Conservation (phyloP, 2,329 filamentous ascomycete species). For the Exophiala spinifera region DNA sequence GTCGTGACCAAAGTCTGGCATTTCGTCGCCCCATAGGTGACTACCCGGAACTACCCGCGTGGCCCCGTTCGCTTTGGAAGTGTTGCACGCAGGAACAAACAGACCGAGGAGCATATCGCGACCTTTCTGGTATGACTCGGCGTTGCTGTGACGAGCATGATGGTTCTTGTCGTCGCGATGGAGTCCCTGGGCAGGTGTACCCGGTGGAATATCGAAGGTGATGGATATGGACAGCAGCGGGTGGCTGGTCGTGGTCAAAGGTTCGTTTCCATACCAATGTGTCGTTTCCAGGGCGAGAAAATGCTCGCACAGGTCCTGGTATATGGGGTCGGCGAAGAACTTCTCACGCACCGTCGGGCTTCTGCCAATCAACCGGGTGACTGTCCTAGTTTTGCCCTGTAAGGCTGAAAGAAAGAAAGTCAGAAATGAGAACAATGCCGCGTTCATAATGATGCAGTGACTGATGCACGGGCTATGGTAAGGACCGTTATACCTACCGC, state of each 20-base stretch:
- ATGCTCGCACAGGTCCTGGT: slow-evolving; percentile 35
- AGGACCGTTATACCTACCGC: too few species aligned
- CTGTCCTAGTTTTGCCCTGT: slow-evolving; percentile 38
- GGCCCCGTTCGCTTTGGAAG: slow-evolving; percentile 36
- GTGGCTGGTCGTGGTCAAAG: slow-evolving; percentile 34
- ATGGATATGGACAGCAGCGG: slow-evolving; percentile 40
- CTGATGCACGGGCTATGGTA: too few species aligned
- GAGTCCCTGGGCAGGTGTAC: slow-evolving; percentile 34
- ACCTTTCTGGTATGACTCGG: slow-evolving; percentile 29
- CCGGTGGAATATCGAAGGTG: slow-evolving; percentile 37
- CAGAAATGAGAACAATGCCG: slow-evolving; percentile 5
- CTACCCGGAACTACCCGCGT: slow-evolving; percentile 39
- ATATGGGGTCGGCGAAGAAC: slow-evolving; percentile 37
- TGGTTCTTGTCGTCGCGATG: slow-evolving; percentile 43
- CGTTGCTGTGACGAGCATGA: slow-evolving; percentile 34
- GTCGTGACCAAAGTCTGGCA: slow-evolving; percentile 36
- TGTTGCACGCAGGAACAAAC: slow-evolving; percentile 39
- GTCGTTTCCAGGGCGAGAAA: slow-evolving; percentile 38
- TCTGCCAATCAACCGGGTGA: slow-evolving; percentile 36
- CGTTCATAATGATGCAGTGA: not conserved
- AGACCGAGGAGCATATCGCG: slow-evolving; percentile 39
- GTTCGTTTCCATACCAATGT: slow-evolving; percentile 35
- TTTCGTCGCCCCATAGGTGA: slow-evolving; percentile 40
- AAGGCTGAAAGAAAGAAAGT: slow-evolving; percentile 22
- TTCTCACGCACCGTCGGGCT: slow-evolving; percentile 38